Conservation (phyloP, 2,329 filamentous ascomycete species). For the Simplicillium sp. region DNA sequence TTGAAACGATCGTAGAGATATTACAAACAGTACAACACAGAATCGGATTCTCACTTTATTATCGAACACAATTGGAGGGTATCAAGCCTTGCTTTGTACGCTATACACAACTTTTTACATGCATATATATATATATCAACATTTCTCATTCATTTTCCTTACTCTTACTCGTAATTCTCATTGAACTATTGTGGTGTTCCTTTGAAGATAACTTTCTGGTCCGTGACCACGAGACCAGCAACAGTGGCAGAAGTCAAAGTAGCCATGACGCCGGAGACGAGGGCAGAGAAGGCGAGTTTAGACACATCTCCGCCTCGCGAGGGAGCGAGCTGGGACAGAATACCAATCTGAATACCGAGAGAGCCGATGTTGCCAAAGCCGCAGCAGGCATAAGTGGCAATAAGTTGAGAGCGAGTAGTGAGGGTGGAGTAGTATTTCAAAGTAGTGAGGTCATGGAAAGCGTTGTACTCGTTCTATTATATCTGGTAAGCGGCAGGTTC, state of each 20-base stretch:
- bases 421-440: slow-evolving; percentile 51
- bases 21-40: too few relatives aligned
- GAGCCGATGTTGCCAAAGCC: slow-evolving; percentile 81
- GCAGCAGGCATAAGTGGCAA: slow-evolving; percentile 79
- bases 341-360: slow-evolving; percentile 82
- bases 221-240: slow-evolving; percentile 64
- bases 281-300: slow-evolving; percentile 63
- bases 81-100: too few relatives aligned
- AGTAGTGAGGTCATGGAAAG: slow-evolving; percentile 47
- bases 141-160: too few relatives aligned
- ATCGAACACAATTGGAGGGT: too few relatives aligned
- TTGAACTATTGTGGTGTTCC: too few relatives aligned
- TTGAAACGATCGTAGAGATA: too few relatives aligned
- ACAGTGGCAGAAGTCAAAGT: slow-evolving; percentile 72
- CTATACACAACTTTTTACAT: too few relatives aligned
- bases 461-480: slow-evolving; percentile 64
- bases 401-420: slow-evolving; percentile 63
- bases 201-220: slow-evolving; percentile 19
- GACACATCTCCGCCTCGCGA: slow-evolving; percentile 66
- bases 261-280: slow-evolving; percentile 68
- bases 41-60: too few relatives aligned
- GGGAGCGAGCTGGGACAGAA: slow-evolving; percentile 73
- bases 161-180: too few relatives aligned
- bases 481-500: neutral
- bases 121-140: too few relatives aligned